Base-by-base conservation (phyloP, 768 basidiomycete genomes). In the Lactifluus pinguis region DNA sequence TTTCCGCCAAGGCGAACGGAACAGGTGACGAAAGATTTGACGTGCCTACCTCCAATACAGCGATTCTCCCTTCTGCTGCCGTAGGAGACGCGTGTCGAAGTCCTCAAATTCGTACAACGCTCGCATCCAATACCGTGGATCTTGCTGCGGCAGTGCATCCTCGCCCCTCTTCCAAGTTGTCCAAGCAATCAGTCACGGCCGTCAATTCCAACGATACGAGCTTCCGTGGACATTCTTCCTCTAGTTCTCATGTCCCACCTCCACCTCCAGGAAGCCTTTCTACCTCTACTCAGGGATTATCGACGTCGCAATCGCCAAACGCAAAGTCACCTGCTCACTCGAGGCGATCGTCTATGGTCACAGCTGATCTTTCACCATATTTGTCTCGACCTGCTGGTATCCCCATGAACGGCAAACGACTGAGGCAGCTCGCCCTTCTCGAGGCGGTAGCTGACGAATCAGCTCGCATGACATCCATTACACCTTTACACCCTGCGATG, bases 381-480 rank as follows among this genome's bases (percentile, higher is more conserved):
- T 73, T 88, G 54, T 74, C 81, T 10, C 79, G 80, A 56, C 73
- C 81, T 7, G 70, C 73, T 29, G 84, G 81, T 62, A 73, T 82
- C 10, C 79, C 83, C 8, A 73, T 79, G 4, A 83, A 83, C 36
- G 79, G 83, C 14, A 86, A 83, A 69, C 81, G 79, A 59, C 70
- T 88, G 71, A 83, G 83, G 70, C 89, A 85, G 65, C 76, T 86
- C 29, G 87, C 87, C 2, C 75, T 90, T 61, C 74, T 89, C 11
- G 87, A 90, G 69, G 76, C 81, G 14, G 83, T 89, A 39, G 86
- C 83, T 0, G 82, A 85, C 66, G 87, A 91, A 69, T 87, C 89
- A 5, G 84, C 83, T 6, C 77, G 79, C 61, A 78, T 84, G 77
- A 78, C 81, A 29, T 77, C 67, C 4, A 63, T 58, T 15, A 49